Evolutionary conservation across 2,329 filamentous ascomycete genomes (phyloP).

Genomic region (Trichoderma lentiforme): DNA sequence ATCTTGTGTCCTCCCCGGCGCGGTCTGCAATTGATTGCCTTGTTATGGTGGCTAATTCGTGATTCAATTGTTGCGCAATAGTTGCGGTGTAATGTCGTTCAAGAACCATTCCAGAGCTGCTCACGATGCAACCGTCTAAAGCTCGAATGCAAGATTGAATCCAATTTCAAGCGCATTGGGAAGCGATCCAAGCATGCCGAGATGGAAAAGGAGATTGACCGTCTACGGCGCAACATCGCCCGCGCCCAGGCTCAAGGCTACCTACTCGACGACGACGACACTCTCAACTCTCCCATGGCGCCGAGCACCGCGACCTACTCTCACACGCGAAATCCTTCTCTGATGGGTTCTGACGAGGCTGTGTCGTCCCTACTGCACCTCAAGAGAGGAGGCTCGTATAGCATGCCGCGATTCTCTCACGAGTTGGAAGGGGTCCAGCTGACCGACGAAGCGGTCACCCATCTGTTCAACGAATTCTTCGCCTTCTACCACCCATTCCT

Average conservation of each 20-base stretch:
- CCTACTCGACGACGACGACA: slow-evolving; percentile 52
- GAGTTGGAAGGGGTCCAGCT: slow-evolving; percentile 62
- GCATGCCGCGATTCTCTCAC: slow-evolving; percentile 56
- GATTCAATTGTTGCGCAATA: slow-evolving; percentile 32
- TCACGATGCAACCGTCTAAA: slow-evolving; percentile 75
- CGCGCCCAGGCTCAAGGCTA: slow-evolving; percentile 59
- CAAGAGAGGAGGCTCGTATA: slow-evolving; percentile 62
- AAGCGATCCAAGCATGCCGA: slow-evolving; percentile 81
- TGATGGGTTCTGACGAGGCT: slow-evolving; percentile 67
- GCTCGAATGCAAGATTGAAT: slow-evolving; percentile 81
- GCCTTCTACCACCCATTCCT: slow-evolving; percentile 72
- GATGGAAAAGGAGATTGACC: slow-evolving; percentile 80
- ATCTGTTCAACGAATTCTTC: slow-evolving; percentile 74
- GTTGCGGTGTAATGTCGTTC: slow-evolving; percentile 80
- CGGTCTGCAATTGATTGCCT: not conserved
- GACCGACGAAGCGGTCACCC: slow-evolving; percentile 59
- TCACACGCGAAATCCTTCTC: slow-evolving; percentile 59
- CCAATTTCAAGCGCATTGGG: slow-evolving; percentile 65
- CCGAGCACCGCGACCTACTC: slow-evolving; percentile 50
- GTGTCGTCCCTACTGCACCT: slow-evolving; percentile 64
- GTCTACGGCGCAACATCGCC: slow-evolving; percentile 58
- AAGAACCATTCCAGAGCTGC: slow-evolving; percentile 76
- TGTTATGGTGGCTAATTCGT: slow-evolving; percentile 2
- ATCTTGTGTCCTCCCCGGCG: not conserved
- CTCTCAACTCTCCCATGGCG: slow-evolving; percentile 57